Evolutionary conservation across 2,329 filamentous ascomycete species (phyloP).

Genomic region (Dothistroma pini): DNA sequence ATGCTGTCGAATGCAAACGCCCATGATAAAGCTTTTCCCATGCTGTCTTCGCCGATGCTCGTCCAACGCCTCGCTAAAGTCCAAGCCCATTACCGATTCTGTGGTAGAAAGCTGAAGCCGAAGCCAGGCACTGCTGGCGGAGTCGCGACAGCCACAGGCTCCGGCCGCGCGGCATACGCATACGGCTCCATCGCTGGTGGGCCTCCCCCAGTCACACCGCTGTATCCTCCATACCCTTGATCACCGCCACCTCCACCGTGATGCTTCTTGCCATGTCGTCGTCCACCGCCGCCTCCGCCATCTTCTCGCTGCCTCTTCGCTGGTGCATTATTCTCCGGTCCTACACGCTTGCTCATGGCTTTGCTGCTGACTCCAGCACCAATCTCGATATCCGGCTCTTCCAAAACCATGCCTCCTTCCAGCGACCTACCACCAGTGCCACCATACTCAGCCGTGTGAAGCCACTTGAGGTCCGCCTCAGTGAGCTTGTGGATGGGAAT

Average conservation of each 20-base stretch:
- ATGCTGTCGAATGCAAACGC: neutral
- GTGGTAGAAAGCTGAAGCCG: slow-evolving; percentile 32
- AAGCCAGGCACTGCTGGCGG: slow-evolving; percentile 41
- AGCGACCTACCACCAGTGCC: slow-evolving; percentile 83
- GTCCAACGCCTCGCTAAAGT: slow-evolving; percentile 2
- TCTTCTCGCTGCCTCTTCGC: slow-evolving; percentile 25
- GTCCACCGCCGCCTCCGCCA: slow-evolving; percentile 29
- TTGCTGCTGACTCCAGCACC: slow-evolving; percentile 96
- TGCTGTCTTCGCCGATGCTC: neutral
- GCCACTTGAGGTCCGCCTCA: slow-evolving; percentile 96
- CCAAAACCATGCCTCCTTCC: slow-evolving; percentile 79
- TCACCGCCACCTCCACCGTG: slow-evolving; percentile 29
- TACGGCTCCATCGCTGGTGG: slow-evolving; percentile 27
- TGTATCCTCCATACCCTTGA: slow-evolving; percentile 23
- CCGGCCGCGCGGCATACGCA: slow-evolving; percentile 29
- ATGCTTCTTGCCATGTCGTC: slow-evolving; percentile 24
- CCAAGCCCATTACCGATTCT: neutral
- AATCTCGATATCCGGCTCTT: slow-evolving; percentile 98
- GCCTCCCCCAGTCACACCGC: slow-evolving; percentile 17
- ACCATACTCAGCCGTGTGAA: slow-evolving; percentile 87
- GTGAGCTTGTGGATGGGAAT: slow-evolving; percentile 92
- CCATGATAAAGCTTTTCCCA: neutral
- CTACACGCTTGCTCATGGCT: slow-evolving; percentile 40
- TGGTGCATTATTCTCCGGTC: slow-evolving; percentile 31
- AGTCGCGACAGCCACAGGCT: slow-evolving; percentile 38